These are phyloP conservation scores for Pleodorina starrii DNA, from an alignment of 139 green algal genomes.

Conservation along the genomic window DNA sequence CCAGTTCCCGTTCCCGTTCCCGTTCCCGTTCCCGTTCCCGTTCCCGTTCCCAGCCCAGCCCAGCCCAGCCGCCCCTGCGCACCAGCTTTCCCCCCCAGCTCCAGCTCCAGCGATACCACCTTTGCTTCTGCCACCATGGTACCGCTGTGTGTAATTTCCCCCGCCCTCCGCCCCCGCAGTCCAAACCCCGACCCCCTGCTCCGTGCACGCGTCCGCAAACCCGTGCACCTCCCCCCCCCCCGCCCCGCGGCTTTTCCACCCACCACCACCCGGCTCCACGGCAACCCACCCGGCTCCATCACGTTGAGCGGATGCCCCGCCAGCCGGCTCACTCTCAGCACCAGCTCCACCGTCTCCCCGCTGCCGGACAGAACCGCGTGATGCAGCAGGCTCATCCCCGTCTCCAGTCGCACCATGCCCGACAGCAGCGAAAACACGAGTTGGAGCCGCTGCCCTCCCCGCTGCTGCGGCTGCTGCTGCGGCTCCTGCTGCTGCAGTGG, in stretches of 20 bases:
- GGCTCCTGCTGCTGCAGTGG: background rate
- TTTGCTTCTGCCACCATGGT: background rate
- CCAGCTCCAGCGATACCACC: background rate
- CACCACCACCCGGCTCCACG: background rate
- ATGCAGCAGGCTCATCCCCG: slow-evolving; percentile 12
- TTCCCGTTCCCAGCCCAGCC: too few species aligned
- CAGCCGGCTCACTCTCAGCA: background rate
- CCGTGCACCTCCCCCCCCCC: too few species aligned
- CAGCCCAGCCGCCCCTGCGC: too few species aligned
- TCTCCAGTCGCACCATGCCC: background rate
- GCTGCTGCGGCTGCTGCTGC: background rate
- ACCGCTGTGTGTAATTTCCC: background rate
- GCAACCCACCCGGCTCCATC: background rate
- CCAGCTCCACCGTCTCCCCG: background rate
- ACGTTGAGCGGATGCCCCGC: slow-evolving; percentile 1
- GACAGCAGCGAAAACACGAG: background rate
- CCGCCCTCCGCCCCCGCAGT: background rate
- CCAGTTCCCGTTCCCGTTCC: too few species aligned
- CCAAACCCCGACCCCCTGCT: background rate
- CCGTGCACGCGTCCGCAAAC: too few species aligned
- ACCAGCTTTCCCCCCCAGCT: too few species aligned
- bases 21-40: too few species aligned
- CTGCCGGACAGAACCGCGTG: slow-evolving; percentile 26
- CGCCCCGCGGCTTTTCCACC: background rate
- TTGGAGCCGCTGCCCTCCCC: background rate